A percentile compares a stretch with the other conserved stretches of the same genome.
Conservation (phyloP, 169 alveolate species). For the Eimeria sp. region DNA sequence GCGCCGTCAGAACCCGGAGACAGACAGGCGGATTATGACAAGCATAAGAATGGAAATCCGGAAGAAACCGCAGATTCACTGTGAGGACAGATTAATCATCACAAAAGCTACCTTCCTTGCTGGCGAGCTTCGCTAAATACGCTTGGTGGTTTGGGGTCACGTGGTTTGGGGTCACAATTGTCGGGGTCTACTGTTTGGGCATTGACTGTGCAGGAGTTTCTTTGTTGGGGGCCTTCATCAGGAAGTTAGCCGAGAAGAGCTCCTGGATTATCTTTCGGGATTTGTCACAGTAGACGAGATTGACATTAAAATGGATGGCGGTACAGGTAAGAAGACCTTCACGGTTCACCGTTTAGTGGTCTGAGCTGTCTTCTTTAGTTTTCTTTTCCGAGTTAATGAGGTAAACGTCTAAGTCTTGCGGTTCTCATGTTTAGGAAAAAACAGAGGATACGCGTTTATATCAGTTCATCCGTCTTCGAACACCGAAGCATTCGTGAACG, state of each 20-base stretch:
- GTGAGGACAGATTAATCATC: background rate
- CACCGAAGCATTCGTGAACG: slow-evolving; percentile 38
- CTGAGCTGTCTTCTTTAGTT: background rate
- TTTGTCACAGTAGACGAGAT: slow-evolving; percentile 61
- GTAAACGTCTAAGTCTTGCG: background rate
- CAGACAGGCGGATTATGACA: slow-evolving; percentile 33
- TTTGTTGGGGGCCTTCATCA: slow-evolving; percentile 66
- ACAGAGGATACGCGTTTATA: slow-evolving; percentile 61
- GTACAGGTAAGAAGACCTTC: slow-evolving; percentile 6
- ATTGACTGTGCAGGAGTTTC: slow-evolving; percentile 37
- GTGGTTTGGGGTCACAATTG: background rate
- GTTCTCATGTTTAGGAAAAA: background rate
- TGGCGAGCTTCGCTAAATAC: background rate
- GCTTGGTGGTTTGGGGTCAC: background rate
- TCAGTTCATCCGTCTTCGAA: slow-evolving; percentile 49
- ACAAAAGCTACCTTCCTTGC: background rate
- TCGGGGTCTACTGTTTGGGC: background rate
- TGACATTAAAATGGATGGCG: slow-evolving; percentile 44
- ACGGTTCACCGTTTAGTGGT: background rate
- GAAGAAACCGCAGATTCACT: background rate
- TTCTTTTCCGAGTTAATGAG: background rate
- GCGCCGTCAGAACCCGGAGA: slow-evolving; percentile 20
- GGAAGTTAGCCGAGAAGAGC: slow-evolving; percentile 46
- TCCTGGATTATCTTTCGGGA: slow-evolving; percentile 51
- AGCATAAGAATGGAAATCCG: slow-evolving; percentile 12